phyloP scores from a whole-genome alignment of 306 rosid genomes.

The Lathyrus aphaca region DNA sequence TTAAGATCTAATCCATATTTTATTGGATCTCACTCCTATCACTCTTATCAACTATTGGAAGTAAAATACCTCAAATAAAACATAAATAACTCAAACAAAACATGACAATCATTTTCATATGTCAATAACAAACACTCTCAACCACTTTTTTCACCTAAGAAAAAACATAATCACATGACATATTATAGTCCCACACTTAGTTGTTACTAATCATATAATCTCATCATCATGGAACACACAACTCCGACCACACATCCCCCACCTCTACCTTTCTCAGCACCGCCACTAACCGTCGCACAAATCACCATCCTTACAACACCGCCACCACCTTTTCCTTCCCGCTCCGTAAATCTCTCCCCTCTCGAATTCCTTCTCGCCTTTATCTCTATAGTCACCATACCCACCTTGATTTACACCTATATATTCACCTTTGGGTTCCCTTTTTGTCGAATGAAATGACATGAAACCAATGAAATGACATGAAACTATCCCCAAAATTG shows the following conservation, averaged over 20 bases:
- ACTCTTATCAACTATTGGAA: not conserved
- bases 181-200: not conserved
- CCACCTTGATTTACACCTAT: slow-evolving; percentile 66
- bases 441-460: too few species aligned
- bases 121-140: not conserved
- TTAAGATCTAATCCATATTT: not conserved
- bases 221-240: slow-evolving; percentile 12
- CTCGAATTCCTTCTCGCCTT: slow-evolving; percentile 72
- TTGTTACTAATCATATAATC: not conserved
- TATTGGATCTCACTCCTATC: not conserved
- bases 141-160: not conserved
- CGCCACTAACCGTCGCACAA: slow-evolving; percentile 16
- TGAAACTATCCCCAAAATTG: too few species aligned
- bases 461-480: too few species aligned
- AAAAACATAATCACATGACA: slow-evolving; percentile 17
- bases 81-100: not conserved
- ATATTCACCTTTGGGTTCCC: slow-evolving; percentile 70
- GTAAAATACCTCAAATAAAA: not conserved
- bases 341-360: slow-evolving; percentile 68
- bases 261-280: not conserved
- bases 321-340: slow-evolving; percentile 48
- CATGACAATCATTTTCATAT: slow-evolving; percentile 1
- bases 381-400: slow-evolving; percentile 71
- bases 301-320: slow-evolving; percentile 29
- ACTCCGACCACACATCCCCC: not conserved